A percentile compares a stretch with the other conserved stretches of the same genome.
Evolutionary conservation across 192 early-diverging fungal species (phyloP).

Genomic region (Oehlia diaphana): DNA sequence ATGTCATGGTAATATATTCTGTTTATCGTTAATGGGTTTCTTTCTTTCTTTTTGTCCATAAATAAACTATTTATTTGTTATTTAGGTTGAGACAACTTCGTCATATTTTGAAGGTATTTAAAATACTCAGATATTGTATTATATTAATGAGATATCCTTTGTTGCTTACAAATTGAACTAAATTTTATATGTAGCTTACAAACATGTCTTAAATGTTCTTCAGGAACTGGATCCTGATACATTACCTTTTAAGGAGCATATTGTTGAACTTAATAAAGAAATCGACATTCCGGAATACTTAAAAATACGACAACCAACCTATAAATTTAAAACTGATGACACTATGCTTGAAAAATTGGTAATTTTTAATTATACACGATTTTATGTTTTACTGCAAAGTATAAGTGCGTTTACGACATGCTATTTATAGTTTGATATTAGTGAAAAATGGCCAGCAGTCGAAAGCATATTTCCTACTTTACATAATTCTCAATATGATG

Average conservation of each 20-base stretch:
- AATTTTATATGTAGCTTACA: conserved; percentile 40
- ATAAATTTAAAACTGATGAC: conserved; percentile 21
- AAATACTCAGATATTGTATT: not conserved
- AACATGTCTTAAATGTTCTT: conserved; percentile 47
- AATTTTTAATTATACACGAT: not conserved
- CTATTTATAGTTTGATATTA: conserved; percentile 16
- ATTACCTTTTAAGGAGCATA: conserved; percentile 44
- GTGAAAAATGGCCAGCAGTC: not conserved
- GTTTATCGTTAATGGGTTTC: not conserved
- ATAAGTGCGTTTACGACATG: not conserved
- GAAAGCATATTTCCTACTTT: not conserved
- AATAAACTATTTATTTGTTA: not conserved
- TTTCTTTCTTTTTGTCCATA: not conserved
- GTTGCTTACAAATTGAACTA: not conserved
- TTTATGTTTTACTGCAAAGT: not conserved
- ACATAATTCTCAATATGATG: conserved; percentile 44
- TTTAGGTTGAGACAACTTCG: conserved; percentile 38
- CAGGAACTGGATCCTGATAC: conserved; percentile 40
- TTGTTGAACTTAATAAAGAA: conserved; percentile 39
- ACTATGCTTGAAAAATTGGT: too few relatives aligned
- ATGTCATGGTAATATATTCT: conserved; percentile 19
- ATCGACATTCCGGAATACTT: conserved; percentile 44
- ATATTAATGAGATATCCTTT: not conserved
- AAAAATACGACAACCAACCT: not conserved
- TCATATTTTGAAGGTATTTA: conserved; percentile 46